Conservation (phyloP, 441 rosid species). For the Aquilaria agallochum region DNA sequence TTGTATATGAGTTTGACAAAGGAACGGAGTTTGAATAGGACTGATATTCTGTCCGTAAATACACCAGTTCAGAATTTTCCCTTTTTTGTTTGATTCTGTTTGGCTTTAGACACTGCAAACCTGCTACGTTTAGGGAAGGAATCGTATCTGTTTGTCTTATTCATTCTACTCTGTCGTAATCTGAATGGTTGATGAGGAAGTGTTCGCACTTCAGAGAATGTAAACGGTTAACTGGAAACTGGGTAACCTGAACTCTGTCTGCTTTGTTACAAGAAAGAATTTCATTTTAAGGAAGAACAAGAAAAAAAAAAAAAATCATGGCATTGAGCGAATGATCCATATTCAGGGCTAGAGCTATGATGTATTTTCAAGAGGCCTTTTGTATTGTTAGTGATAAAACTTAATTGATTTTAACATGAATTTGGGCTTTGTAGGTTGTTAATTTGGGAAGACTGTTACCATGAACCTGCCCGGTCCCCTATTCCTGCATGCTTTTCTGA, state of each 20-base stretch:
- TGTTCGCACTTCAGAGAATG: not conserved
- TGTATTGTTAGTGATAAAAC: no score
- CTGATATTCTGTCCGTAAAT: constrained; percentile 17
- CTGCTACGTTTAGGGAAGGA: constrained; percentile 8
- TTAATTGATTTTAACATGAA: not conserved
- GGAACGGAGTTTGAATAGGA: constrained; percentile 25
- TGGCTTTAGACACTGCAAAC: constrained; percentile 9
- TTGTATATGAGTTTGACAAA: constrained; percentile 30
- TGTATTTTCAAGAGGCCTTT: no score
- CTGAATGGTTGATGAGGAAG: constrained; percentile 15
- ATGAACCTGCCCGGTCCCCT: constrained; percentile 32
- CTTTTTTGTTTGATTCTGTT: constrained; percentile 19
- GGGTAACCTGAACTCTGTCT: not conserved
- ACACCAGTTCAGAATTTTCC: constrained; percentile 25
- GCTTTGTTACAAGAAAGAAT: not conserved
- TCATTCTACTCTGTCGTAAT: constrained; percentile 19
- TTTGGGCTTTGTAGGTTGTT: constrained; percentile 43
- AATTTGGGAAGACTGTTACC: constrained; percentile 87
- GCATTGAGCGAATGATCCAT: no score
- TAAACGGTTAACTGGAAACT: not conserved
- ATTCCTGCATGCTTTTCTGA: constrained; percentile 24
- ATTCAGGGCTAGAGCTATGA: no score
- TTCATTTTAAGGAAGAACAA: no score
- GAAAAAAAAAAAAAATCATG: no score
- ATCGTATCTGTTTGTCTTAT: constrained; percentile 13